Evolutionary conservation across 768 basidiomycete genomes (phyloP).

Genomic region (Lactarius pseudohatsudake): DNA sequence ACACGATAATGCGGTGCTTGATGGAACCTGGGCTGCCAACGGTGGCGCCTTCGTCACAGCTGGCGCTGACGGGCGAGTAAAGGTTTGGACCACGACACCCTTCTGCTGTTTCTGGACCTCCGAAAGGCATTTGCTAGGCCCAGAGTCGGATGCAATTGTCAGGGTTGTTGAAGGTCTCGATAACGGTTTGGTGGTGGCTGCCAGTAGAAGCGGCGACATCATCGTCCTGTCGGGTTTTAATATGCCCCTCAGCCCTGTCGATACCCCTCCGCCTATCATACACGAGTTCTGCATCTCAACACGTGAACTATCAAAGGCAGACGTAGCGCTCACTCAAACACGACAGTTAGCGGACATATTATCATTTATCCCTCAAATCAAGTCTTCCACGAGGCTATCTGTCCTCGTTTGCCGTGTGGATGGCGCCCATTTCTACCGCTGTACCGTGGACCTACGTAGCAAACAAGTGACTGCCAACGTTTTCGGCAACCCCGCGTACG

Average conservation of each 20-base stretch:
- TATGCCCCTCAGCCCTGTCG: slow-evolving; percentile 24
- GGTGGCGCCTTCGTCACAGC: slow-evolving; percentile 48
- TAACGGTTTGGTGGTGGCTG: slow-evolving; percentile 50
- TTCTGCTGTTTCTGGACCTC: slow-evolving; percentile 67
- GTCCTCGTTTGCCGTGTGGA: slow-evolving; percentile 55
- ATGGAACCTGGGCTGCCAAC: slow-evolving; percentile 51
- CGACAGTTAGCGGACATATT: not conserved
- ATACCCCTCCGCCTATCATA: slow-evolving; percentile 3
- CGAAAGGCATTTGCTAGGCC: slow-evolving; percentile 36
- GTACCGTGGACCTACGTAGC: slow-evolving; percentile 40
- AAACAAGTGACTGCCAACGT: slow-evolving; percentile 37
- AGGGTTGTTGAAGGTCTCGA: slow-evolving; percentile 47
- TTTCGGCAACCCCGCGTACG: slow-evolving; percentile 55
- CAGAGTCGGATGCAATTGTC: slow-evolving; percentile 50
- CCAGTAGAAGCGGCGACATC: slow-evolving; percentile 56
- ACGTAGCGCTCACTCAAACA: not conserved
- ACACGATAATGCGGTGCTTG: slow-evolving; percentile 60
- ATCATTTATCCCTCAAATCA: slow-evolving; percentile 19
- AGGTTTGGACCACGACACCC: slow-evolving; percentile 66
- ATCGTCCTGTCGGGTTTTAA: slow-evolving; percentile 52
- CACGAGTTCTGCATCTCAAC: slow-evolving; percentile 12
- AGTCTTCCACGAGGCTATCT: slow-evolving; percentile 27
- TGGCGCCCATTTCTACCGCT: slow-evolving; percentile 52
- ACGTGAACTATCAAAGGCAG: slow-evolving; percentile 1
- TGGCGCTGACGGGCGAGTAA: slow-evolving; percentile 63